Evolutionary conservation across 768 basidiomycete species (phyloP).

Genomic region (Dacryopinax primogenitus): DNA sequence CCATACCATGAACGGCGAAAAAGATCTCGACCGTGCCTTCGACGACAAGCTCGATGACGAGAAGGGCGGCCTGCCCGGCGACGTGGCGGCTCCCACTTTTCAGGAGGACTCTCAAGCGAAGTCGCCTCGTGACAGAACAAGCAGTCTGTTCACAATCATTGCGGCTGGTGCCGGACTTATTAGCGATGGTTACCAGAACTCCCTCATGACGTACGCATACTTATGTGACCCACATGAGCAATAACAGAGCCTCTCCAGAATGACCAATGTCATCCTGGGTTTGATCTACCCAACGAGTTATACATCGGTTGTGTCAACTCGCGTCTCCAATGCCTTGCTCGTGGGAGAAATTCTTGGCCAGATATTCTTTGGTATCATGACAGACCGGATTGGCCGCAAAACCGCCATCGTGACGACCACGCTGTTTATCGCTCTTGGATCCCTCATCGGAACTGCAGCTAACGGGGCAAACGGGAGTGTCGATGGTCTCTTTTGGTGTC

Average conservation of each 20-base stretch:
- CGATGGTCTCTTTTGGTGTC: conserved; percentile 57
- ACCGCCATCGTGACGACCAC: conserved; percentile 61
- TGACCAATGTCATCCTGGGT: conserved; percentile 47
- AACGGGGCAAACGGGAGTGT: conserved; percentile 45
- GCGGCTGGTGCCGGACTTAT: conserved; percentile 55
- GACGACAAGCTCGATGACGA: not conserved
- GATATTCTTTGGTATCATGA: conserved; percentile 50
- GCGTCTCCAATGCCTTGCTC: conserved; percentile 56
- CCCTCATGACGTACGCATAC: conserved; percentile 57
- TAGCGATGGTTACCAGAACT: conserved; percentile 57
- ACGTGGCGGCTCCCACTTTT: not conserved
- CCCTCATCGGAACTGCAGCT: conserved; percentile 53
- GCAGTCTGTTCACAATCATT: conserved; percentile 49
- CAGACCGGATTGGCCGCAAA: conserved; percentile 62
- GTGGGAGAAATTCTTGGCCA: conserved; percentile 49
- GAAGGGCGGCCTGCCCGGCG: not conserved
- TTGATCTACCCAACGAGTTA: conserved; percentile 50
- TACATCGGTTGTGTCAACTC: conserved; percentile 48
- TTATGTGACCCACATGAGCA: conserved; percentile 25
- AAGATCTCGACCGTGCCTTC: not conserved
- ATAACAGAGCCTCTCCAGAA: conserved; percentile 9
- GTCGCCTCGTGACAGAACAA: conserved; percentile 32
- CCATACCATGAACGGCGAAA: not conserved
- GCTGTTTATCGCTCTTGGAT: conserved; percentile 53
- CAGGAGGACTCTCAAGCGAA: not conserved